Percentiles rank a stretch among this genome's conserved stretches.
Evolutionary conservation across 2,329 filamentous ascomycete genomes (phyloP).

Genomic region (Cytospora piceicola): DNA sequence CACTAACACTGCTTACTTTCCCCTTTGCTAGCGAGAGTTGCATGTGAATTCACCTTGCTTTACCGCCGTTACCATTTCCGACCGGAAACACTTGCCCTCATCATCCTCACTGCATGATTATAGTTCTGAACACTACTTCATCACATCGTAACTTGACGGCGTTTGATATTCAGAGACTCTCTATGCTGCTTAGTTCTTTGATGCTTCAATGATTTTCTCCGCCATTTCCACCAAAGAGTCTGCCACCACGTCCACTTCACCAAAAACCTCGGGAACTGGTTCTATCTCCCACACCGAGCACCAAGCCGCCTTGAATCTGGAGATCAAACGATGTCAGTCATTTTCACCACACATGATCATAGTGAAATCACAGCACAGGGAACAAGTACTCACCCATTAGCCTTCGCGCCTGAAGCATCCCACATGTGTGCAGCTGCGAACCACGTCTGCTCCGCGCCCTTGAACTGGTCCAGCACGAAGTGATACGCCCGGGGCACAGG

Average conservation of each 20-base stretch:
- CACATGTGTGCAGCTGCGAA: slow-evolving; percentile 64
- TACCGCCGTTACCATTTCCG: too few relatives aligned
- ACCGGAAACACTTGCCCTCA: too few relatives aligned
- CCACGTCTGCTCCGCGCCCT: slow-evolving; percentile 48
- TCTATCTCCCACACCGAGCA: slow-evolving; percentile 58
- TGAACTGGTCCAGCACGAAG: slow-evolving; percentile 47
- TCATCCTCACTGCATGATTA: too few relatives aligned
- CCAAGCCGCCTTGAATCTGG: slow-evolving; percentile 55
- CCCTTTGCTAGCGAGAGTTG: too few relatives aligned
- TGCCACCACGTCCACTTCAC: slow-evolving; percentile 55
- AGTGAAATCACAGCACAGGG: not conserved
- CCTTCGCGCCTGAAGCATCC: slow-evolving; percentile 58
- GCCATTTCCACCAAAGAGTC: slow-evolving; percentile 54
- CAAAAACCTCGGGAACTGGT: slow-evolving; percentile 53
- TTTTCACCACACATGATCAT: not conserved
- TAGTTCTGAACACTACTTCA: not conserved
- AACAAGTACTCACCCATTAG: slow-evolving; percentile 43
- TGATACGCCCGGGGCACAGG: slow-evolving; percentile 53
- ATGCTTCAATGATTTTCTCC: slow-evolving; percentile 41
- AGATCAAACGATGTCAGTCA: not conserved
- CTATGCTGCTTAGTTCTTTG: slow-evolving; percentile 13
- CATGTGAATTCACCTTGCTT: too few relatives aligned
- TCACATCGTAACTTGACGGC: not conserved
- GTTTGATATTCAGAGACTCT: not conserved
- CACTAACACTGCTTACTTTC: too few relatives aligned